Conservation (phyloP, 1,284 basidiomycete genomes). For the Agroathelia rolfsii region DNA sequence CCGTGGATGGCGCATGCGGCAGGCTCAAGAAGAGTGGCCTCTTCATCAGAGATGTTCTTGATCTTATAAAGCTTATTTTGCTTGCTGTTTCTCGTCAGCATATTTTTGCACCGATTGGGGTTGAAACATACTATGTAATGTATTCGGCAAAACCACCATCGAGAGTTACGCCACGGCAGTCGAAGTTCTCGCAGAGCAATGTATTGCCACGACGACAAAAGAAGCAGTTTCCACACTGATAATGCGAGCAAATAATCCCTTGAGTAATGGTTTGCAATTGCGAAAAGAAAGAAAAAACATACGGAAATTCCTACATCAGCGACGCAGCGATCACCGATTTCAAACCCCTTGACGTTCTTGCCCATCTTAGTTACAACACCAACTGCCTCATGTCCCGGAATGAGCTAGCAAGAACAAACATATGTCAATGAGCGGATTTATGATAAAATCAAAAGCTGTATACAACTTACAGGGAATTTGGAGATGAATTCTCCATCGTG, state of each 20-base stretch:
- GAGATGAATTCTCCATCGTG: slow-evolving; percentile 55
- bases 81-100: slow-evolving; percentile 25
- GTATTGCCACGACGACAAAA: slow-evolving; percentile 46
- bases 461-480: slow-evolving; percentile 33
- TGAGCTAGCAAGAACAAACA: not conserved
- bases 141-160: slow-evolving; percentile 54
- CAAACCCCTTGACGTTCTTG: slow-evolving; percentile 43
- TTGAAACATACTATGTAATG: slow-evolving; percentile 33
- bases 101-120: too few relatives aligned
- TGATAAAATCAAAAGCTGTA: too few relatives aligned
- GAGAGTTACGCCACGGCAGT: slow-evolving; percentile 40
- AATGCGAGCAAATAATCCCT: not conserved
- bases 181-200: slow-evolving; percentile 49
- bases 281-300: not conserved
- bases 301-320: slow-evolving; percentile 42
- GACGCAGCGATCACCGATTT: slow-evolving; percentile 47
- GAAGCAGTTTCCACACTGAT: slow-evolving; percentile 44
- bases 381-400: slow-evolving; percentile 21
- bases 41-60: slow-evolving; percentile 49
- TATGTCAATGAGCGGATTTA: slow-evolving; percentile 1
- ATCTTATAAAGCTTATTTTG: slow-evolving; percentile 47
- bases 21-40: slow-evolving; percentile 51
- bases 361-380: slow-evolving; percentile 42
- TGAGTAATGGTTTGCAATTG: not conserved
- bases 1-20: slow-evolving; percentile 57